Conservation (phyloP, 768 basidiomycete genomes). For the Suillus alpinus region DNA sequence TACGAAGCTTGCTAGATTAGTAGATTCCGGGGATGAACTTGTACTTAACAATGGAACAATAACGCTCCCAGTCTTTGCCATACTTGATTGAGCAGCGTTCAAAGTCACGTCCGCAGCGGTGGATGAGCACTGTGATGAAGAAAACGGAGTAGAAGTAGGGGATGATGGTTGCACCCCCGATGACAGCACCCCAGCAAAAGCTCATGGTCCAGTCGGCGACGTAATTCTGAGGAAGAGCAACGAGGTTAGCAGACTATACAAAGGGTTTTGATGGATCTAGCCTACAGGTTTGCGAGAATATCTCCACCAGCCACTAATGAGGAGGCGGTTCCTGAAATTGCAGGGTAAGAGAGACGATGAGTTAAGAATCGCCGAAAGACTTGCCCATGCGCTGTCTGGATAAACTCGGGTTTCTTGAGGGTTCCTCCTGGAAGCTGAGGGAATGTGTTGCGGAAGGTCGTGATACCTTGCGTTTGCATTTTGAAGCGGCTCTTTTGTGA, state of each 20-base stretch:
- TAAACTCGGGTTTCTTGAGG: conserved; percentile 82
- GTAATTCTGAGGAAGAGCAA: conserved; percentile 62
- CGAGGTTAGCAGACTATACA: not conserved
- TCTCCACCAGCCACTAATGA: conserved; percentile 93
- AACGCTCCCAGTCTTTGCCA: conserved; percentile 91
- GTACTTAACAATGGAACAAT: conserved; percentile 84
- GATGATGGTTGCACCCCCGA: conserved; percentile 75
- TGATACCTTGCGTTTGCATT: conserved; percentile 92
- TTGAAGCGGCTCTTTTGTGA: conserved; percentile 97
- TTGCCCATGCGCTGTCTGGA: conserved; percentile 92
- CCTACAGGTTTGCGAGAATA: conserved; percentile 89
- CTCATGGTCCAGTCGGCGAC: conserved; percentile 90
- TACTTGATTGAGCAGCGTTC: conserved; percentile 92
- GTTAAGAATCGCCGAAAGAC: conserved; percentile 10
- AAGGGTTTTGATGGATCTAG: conserved; percentile 7
- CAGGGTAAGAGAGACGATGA: conserved; percentile 4
- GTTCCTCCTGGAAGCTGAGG: conserved; percentile 86
- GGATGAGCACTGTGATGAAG: conserved; percentile 90
- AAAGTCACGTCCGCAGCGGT: conserved; percentile 91
- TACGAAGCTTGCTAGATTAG: conserved; percentile 33
- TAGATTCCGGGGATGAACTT: conserved; percentile 90
- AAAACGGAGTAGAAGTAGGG: conserved; percentile 97
- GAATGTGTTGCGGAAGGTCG: conserved; percentile 84
- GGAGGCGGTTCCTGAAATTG: conserved; percentile 70
- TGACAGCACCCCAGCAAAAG: conserved; percentile 79